Conservation (phyloP, 1,284 basidiomycete genomes). For the Ustilago xerochloae region DNA sequence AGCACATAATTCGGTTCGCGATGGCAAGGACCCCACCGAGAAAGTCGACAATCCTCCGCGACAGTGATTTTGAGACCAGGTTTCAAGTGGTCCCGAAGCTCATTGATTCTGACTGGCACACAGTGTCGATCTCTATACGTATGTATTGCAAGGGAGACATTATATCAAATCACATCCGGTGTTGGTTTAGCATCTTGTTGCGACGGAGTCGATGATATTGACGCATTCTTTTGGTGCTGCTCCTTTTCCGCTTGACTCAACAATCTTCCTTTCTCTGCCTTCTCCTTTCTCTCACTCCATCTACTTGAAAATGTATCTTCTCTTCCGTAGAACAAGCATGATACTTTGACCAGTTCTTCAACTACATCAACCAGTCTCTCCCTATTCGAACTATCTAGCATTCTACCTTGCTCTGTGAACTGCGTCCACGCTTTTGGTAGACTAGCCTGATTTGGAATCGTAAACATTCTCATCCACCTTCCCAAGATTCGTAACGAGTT, state of each 20-base stretch:
- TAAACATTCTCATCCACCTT: slow-evolving; percentile 68
- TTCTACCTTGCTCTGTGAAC: slow-evolving; percentile 62
- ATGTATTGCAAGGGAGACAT: no score
- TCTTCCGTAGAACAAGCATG: slow-evolving; percentile 60
- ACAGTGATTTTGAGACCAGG: no score
- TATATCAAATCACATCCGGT: no score
- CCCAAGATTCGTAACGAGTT: slow-evolving; percentile 68
- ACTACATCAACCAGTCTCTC: slow-evolving; percentile 70
- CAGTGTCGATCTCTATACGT: no score
- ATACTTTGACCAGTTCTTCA: slow-evolving; percentile 68
- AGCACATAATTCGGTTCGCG: no score
- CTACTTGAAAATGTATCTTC: slow-evolving; percentile 62
- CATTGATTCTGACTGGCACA: no score
- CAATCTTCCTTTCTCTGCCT: slow-evolving; percentile 62
- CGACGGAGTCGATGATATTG: no score
- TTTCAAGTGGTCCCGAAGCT: no score
- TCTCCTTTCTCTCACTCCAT: slow-evolving; percentile 68
- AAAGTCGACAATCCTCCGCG: no score
- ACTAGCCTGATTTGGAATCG: slow-evolving; percentile 66
- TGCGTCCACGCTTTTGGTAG: slow-evolving; percentile 69
- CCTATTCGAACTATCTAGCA: slow-evolving; percentile 68
- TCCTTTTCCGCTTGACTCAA: slow-evolving; percentile 68
- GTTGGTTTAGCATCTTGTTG: no score
- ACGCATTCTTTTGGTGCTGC: not conserved
- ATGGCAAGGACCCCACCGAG: no score